Percentiles rank a stretch among this genome's conserved stretches.
These are phyloP conservation scores for Angomonas deanei DNA, from an alignment of 208 protist species.

Conservation along the genomic window DNA sequence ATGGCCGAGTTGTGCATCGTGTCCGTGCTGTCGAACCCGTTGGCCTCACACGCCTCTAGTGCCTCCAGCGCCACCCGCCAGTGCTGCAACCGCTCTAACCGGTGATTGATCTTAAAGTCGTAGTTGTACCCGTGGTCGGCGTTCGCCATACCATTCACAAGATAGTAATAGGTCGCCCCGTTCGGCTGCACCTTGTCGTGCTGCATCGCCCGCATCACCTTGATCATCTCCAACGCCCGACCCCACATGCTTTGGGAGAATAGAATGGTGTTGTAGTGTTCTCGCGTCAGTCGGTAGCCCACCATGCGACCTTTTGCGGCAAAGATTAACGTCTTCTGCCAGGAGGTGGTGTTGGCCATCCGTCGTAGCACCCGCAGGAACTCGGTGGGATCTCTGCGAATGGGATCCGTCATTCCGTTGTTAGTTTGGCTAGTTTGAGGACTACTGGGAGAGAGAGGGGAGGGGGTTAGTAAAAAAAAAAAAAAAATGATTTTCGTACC, in stretches of 20 bases:
- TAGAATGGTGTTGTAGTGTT: constrained; percentile 90
- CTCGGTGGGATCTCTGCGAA: constrained; percentile 84
- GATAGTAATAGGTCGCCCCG: constrained; percentile 89
- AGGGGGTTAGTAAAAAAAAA: constrained; percentile 5
- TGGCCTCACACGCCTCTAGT: constrained; percentile 77
- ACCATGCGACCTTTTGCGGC: constrained; percentile 88
- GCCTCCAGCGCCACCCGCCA: constrained; percentile 87
- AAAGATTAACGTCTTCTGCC: constrained; percentile 90
- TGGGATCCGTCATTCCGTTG: constrained; percentile 90
- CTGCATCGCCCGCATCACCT: constrained; percentile 85
- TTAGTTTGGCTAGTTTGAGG: background rate
- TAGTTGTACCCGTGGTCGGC: constrained; percentile 89
- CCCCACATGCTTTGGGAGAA: constrained; percentile 90
- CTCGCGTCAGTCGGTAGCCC: constrained; percentile 76
- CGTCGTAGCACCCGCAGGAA: constrained; percentile 85
- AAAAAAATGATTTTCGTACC: background rate
- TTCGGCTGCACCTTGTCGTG: constrained; percentile 84
- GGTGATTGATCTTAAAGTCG: constrained; percentile 88
- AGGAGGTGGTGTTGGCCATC: constrained; percentile 84
- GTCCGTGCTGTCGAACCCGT: constrained; percentile 87
- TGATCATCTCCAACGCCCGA: constrained; percentile 82
- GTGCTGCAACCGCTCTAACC: constrained; percentile 85
- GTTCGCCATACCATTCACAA: constrained; percentile 90
- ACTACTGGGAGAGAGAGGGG: background rate
- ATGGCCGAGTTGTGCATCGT: constrained; percentile 90